Base-by-base conservation (phyloP, 1,284 basidiomycete genomes). In the Cryptococcus sp. region DNA sequence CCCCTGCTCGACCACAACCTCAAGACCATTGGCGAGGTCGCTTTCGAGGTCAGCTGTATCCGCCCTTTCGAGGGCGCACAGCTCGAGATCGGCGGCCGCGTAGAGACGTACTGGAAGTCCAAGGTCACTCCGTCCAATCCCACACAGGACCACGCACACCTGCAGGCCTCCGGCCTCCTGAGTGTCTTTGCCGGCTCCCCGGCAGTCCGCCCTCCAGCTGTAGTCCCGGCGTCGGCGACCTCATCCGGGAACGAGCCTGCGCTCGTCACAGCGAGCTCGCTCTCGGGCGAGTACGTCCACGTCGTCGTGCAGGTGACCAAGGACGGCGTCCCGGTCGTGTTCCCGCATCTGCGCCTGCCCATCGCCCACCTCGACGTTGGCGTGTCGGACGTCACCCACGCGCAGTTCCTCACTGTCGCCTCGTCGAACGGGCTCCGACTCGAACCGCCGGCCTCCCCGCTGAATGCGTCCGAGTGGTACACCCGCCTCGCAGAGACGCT, bases 51-150 rank as follows among this genome's bases (percentile, higher is more conserved):
- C 42, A 89, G 86, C 69, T 85, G 94, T 59, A 87, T 97, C 65
- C 88, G 86, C 20, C 90, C 93, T 2, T 98, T 98, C 76, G 86
- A 88, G 62, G 91, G 89, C 9, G 91, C 94, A 45, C 92, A 91
- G 63, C 82, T 98, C n/a, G 91, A 95, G 78, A 89, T 98, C 59
- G 94, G 93, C 24, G 95, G 96, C 11, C 85, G 91, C 48, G 84
- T 96, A 20, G 92, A 96, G 78, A 97, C 93, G 0, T 97, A 97
- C 76, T 97, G 93, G 93, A 96, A 95, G 78, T 92, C 91, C 13
- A 85, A 88, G 56, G 83, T 87, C 21, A 81, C 85, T 46, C 82
- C 85, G 1, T 75, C 79, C 5, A 78, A 79, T 28, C 63, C 74
- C 9, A 64, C 66, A 0, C 77, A 79, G 61, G 77, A 79, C 57